Evolutionary conservation across 805 yeast species (phyloP).

Genomic region (Teunomyces gatunensis): DNA sequence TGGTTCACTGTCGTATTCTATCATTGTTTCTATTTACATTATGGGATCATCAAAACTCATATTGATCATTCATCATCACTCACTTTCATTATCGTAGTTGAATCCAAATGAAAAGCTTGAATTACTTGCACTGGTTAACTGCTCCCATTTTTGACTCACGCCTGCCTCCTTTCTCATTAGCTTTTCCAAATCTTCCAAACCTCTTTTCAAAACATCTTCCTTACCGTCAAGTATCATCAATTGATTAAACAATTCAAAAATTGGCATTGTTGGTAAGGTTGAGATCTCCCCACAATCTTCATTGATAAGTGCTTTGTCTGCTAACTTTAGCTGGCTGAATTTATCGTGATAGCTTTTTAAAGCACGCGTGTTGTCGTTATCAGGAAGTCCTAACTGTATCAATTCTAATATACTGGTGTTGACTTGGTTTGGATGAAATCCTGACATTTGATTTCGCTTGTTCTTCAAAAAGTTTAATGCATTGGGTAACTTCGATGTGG

Average conservation of each 20-base stretch:
- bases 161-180: conserved; percentile 37
- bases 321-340: conserved; percentile 21
- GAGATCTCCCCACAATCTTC: conserved; percentile 66
- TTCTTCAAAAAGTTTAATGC: conserved; percentile 67
- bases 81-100: conserved; percentile 23
- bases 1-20: background rate
- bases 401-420: conserved; percentile 18
- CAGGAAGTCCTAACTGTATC: conserved; percentile 6
- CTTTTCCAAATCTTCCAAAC: conserved; percentile 29
- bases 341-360: conserved; percentile 26
- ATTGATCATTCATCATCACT: conserved; percentile 18
- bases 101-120: conserved; percentile 32
- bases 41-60: conserved; percentile 2
- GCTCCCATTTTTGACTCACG: conserved; percentile 55
- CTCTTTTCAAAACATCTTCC: conserved; percentile 27
- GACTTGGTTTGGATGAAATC: conserved; percentile 63
- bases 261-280: conserved; percentile 48
- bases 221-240: conserved; percentile 43
- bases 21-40: background rate
- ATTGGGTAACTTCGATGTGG: conserved; percentile 55
- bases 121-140: conserved; percentile 23
- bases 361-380: conserved; percentile 12
- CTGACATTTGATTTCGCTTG: conserved; percentile 72
- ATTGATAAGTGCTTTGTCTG: conserved; percentile 25
- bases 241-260: conserved; percentile 59